These are phyloP conservation scores for Phytophthora citrophthora DNA, from an alignment of 352 stramenopile genomes.

Conservation along the genomic window DNA sequence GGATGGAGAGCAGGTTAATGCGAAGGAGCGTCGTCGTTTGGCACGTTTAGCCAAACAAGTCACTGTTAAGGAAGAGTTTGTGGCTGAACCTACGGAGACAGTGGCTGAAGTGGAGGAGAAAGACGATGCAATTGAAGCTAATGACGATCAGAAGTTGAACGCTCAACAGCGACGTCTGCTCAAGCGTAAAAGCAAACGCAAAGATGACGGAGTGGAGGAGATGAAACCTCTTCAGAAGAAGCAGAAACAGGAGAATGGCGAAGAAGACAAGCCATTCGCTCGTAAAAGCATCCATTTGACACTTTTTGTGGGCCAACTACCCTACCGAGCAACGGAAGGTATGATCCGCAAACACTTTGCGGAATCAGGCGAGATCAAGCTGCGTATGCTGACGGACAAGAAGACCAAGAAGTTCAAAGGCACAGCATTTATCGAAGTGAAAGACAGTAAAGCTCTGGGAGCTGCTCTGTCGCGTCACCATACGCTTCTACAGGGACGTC, in stretches of 20 bases:
- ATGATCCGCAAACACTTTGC: constrained; percentile 74
- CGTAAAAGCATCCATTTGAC: constrained; percentile 85
- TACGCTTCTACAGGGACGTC: constrained; percentile 76
- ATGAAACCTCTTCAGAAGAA: constrained; percentile 14
- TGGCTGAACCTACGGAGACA: background rate
- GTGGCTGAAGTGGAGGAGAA: constrained; percentile 3
- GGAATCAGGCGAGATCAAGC: constrained; percentile 74
- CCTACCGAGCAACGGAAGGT: constrained; percentile 72
- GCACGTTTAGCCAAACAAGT: constrained; percentile 26
- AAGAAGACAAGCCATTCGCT: constrained; percentile 24
- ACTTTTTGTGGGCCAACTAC: constrained; percentile 85
- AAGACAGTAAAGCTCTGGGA: constrained; percentile 82
- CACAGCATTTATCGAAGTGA: constrained; percentile 87
- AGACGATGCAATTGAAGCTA: background rate
- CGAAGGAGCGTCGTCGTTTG: constrained; percentile 41
- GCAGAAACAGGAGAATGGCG: constrained; percentile 46
- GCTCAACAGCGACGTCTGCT: constrained; percentile 64
- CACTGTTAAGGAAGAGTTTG: background rate
- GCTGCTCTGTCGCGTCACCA: constrained; percentile 82
- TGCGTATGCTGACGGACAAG: constrained; percentile 89
- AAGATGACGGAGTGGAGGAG: constrained; percentile 32
- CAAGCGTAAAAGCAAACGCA: constrained; percentile 50
- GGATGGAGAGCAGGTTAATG: constrained; percentile 8
- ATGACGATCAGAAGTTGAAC: constrained; percentile 33
- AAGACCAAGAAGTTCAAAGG: constrained; percentile 85